Evolutionary conservation across 495 filamentous ascomycete genomes (phyloP), one percentile per base, ranked within the genome.

Genomic region (Aspergillus wentii): DNA sequence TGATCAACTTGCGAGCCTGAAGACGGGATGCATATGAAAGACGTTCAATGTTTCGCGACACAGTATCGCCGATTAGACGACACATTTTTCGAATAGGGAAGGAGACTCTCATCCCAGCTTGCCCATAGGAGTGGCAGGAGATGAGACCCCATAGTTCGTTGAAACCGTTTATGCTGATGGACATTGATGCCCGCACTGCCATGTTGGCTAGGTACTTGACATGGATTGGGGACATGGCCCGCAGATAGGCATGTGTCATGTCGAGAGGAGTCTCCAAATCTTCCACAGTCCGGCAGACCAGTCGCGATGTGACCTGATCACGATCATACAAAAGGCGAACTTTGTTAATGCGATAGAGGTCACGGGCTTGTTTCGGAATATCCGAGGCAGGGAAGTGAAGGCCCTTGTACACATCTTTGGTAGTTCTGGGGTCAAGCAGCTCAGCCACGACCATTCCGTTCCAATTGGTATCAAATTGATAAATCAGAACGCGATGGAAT

Each of bases 21-120:
- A 95, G 66, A 17, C 88, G 76, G 1, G 86, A 89, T 2, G 86
- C 83, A 49, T 94, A 95, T 0, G 86, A 92, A 3, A 95, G 72
- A 17, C 89, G 76, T 54, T 95, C 90, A 23, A 97, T 88, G 46
- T 94, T 95, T 33, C 85, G 69, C 2, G 89, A 92, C 3, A 86
- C 86, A 0, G 78, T 85, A 45, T 97, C 91, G 3, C 90, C 87
- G 17, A 97, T 75, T 11, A 95, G 63, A n/a, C 88, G 78, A 54
- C 91, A 96, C 83, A 97, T 88, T 60, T 94, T 95, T 10, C 90
- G 76, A 27, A 95, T 85, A 0, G 89, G 88, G 50, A 95, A 95
- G 0, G 86, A 83, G 2, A 96, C 88, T 22, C 91, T 72, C 88
- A 92, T 95, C 2, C 88, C 86, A 13, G 72, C 68, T 0, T 80